Percentiles rank a stretch among this genome's conserved stretches.
These are phyloP conservation scores for Leishmania mexicana DNA, from an alignment of 208 protist genomes.

Conservation along the genomic window DNA sequence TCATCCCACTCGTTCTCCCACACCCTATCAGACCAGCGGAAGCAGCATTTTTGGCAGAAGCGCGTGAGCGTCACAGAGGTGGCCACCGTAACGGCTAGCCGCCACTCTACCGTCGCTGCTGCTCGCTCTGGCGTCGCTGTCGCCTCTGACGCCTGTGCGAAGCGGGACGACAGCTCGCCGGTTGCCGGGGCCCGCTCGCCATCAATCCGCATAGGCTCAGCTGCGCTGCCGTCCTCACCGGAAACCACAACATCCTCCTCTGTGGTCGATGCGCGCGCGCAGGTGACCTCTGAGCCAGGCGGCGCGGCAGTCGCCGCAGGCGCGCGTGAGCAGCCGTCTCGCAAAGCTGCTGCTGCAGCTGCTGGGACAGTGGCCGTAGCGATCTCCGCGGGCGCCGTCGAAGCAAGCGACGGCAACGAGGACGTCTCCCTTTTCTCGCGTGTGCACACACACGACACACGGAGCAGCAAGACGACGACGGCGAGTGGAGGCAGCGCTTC, in stretches of 20 bases:
- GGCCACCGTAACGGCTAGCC: neutral
- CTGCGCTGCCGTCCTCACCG: neutral
- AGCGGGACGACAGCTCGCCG: neutral
- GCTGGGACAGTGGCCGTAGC: neutral
- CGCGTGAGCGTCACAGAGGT: neutral
- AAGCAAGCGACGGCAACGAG: neutral
- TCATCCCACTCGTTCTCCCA: neutral
- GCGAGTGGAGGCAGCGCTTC: neutral
- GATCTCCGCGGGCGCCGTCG: neutral
- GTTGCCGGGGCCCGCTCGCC: constrained; percentile 1
- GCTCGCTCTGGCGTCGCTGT: neutral
- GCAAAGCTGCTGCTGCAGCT: neutral
- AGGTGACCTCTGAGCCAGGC: neutral
- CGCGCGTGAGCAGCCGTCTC: neutral
- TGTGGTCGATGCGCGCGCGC: neutral
- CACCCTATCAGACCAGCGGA: neutral
- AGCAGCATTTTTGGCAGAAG: constrained; percentile 11
- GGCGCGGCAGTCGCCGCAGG: neutral
- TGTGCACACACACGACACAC: constrained; percentile 2
- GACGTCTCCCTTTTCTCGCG: constrained; percentile 1
- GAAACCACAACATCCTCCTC: neutral
- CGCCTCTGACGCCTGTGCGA: neutral
- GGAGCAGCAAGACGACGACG: neutral
- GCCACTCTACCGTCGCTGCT: neutral
- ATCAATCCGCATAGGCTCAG: neutral